phyloP scores from a whole-genome alignment of 2,329 filamentous ascomycete genomes.

The Elsinoe australis region DNA sequence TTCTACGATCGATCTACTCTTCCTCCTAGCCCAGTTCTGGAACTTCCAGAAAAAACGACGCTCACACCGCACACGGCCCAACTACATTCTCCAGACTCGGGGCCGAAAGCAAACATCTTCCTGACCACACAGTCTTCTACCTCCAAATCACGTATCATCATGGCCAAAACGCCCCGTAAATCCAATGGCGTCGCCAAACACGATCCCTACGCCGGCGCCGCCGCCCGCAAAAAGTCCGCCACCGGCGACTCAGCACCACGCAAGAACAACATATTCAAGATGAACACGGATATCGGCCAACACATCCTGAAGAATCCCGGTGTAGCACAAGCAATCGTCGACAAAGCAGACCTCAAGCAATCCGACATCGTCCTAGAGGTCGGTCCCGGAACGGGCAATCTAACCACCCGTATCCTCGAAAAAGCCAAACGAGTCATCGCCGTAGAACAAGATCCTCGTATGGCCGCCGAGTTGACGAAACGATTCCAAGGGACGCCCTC shows the following conservation, averaged over 20 bases:
- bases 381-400: conserved; percentile 79
- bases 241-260: conserved; percentile 30
- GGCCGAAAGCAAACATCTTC: no score
- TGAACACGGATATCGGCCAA: conserved; percentile 84
- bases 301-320: conserved; percentile 92
- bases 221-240: conserved; percentile 41
- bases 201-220: conserved; percentile 40
- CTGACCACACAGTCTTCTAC: no score
- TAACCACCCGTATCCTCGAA: conserved; percentile 83
- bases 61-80: no score
- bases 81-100: no score
- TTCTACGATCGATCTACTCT: no score
- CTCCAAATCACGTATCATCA: no score
- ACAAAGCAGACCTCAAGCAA: conserved; percentile 84
- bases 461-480: conserved; percentile 92
- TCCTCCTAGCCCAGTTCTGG: no score
- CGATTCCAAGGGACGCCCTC: conserved; percentile 84
- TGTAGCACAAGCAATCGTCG: conserved; percentile 71
- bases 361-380: conserved; percentile 86
- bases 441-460: conserved; percentile 89
- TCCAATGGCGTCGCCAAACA: conserved; percentile 34
- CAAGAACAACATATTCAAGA: conserved; percentile 87
- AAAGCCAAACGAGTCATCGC: conserved; percentile 76
- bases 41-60: no score
- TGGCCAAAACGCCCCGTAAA: conserved; percentile 38